Evolutionary conservation across 2,329 filamentous ascomycete species (phyloP).

Genomic region (Pseudohalonectria lignicola): DNA sequence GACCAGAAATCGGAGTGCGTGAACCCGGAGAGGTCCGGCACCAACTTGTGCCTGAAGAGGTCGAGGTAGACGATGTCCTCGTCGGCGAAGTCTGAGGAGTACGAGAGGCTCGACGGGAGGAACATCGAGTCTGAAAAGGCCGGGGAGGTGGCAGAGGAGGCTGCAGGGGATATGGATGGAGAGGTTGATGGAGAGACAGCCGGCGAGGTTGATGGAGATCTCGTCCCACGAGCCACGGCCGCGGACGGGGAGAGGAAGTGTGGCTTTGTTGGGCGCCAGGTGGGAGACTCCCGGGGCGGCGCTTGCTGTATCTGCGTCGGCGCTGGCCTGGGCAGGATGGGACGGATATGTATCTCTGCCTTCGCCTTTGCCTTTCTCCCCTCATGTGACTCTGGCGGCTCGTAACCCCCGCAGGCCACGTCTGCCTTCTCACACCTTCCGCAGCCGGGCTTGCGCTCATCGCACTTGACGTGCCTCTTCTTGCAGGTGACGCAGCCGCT

Average conservation of each 20-base stretch:
- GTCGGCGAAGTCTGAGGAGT: neutral
- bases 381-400: neutral
- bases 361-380: neutral
- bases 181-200: neutral
- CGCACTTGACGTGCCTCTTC: slow-evolving; percentile 12
- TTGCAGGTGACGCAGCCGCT: slow-evolving; percentile 15
- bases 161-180: neutral
- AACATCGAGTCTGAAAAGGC: neutral
- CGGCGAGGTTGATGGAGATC: neutral
- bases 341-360: neutral
- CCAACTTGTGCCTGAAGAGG: slow-evolving; percentile 3
- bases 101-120: neutral
- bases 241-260: too few relatives aligned
- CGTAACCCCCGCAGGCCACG: slow-evolving; percentile 15
- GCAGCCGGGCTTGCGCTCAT: slow-evolving; percentile 16
- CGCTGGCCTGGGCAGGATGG: neutral
- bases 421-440: slow-evolving; percentile 14
- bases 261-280: too few relatives aligned
- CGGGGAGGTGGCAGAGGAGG: neutral
- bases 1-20: slow-evolving; percentile 4
- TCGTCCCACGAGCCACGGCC: neutral
- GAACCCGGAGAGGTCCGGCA: slow-evolving; percentile 1
- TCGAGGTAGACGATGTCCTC: slow-evolving; percentile 4
- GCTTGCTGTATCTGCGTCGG: neutral
- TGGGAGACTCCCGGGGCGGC: too few relatives aligned